Conservation (phyloP, 2,329 filamentous ascomycete species). For the Fusarium metavorans region DNA sequence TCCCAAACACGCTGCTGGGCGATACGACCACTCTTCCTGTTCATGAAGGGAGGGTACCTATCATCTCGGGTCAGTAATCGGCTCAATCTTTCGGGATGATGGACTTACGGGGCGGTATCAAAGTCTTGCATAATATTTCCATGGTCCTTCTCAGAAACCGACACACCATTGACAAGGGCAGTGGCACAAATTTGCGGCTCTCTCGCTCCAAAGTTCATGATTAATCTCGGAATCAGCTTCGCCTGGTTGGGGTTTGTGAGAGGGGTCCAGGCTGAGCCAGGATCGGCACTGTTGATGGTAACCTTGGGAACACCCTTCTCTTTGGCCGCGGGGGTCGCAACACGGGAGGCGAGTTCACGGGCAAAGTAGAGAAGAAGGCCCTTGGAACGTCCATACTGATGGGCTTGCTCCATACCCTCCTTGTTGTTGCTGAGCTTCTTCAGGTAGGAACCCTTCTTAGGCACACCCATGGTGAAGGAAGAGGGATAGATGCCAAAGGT, state of each 20-base stretch:
- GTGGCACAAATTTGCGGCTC: conserved; percentile 52
- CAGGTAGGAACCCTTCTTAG: conserved; percentile 50
- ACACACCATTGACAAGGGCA: conserved; percentile 53
- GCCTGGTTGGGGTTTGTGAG: conserved; percentile 52
- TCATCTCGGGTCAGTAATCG: neutral
- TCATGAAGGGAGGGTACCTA: conserved; percentile 54
- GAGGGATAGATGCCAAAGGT: conserved; percentile 54
- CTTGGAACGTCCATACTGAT: conserved; percentile 55
- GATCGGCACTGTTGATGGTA: conserved; percentile 54
- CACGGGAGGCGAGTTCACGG: conserved; percentile 50
- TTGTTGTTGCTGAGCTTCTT: conserved; percentile 52
- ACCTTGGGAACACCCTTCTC: conserved; percentile 43
- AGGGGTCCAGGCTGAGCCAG: conserved; percentile 53
- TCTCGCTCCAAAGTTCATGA: conserved; percentile 53
- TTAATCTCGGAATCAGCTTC: conserved; percentile 52
- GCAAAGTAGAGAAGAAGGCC: conserved; percentile 53
- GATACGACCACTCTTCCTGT: conserved; percentile 38
- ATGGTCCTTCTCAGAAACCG: conserved; percentile 45
- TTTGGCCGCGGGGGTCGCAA: conserved; percentile 30
- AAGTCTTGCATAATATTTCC: conserved; percentile 55
- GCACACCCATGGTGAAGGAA: conserved; percentile 51
- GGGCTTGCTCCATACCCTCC: conserved; percentile 51
- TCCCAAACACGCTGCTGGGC: conserved; percentile 43
- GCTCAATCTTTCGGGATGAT: neutral
- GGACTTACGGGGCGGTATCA: conserved; percentile 49